These are phyloP conservation scores for barrel medic (Medicago truncatula) DNA, from an alignment of 306 rosid species.

Conservation along the genomic window DNA sequence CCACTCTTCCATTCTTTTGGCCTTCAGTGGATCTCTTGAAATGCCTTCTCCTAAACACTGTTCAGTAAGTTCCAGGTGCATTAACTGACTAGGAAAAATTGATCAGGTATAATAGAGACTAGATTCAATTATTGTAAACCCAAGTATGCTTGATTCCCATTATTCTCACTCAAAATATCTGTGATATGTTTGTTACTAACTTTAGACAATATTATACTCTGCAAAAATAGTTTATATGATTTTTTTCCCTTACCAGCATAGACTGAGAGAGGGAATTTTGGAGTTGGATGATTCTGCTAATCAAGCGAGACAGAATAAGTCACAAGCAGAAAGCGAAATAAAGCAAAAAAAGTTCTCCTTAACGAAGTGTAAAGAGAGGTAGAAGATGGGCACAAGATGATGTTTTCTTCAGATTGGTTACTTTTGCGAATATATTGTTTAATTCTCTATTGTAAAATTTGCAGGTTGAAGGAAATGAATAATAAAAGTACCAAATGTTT, in stretches of 20 bases:
- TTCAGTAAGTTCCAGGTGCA: conserved; percentile 10
- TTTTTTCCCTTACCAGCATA: conserved; percentile 51
- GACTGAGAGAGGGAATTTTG: conserved; percentile 52
- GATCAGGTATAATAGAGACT: neutral
- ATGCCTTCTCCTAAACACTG: neutral
- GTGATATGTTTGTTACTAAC: too few species aligned
- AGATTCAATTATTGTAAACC: neutral
- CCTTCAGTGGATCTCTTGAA: conserved; percentile 1
- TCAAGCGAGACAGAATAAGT: conserved; percentile 58
- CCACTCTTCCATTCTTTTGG: neutral
- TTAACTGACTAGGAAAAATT: neutral
- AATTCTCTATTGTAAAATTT: conserved; percentile 32
- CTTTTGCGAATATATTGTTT: conserved; percentile 1
- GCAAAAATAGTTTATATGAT: neutral
- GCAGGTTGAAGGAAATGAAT: conserved; percentile 77
- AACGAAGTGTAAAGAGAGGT: conserved; percentile 64
- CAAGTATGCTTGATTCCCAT: neutral
- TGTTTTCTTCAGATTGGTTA: conserved; percentile 28
- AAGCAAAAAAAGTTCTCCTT: conserved; percentile 47
- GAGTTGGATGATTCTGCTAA: conserved; percentile 64
- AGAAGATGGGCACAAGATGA: conserved; percentile 30
- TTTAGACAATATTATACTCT: too few species aligned
- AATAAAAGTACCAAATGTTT: conserved; percentile 66
- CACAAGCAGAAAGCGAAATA: conserved; percentile 59
- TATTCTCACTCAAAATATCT: conserved; percentile 8